These are phyloP conservation scores for Microbotryum scabiosae DNA, from an alignment of 1,284 basidiomycete genomes.

Conservation along the genomic window DNA sequence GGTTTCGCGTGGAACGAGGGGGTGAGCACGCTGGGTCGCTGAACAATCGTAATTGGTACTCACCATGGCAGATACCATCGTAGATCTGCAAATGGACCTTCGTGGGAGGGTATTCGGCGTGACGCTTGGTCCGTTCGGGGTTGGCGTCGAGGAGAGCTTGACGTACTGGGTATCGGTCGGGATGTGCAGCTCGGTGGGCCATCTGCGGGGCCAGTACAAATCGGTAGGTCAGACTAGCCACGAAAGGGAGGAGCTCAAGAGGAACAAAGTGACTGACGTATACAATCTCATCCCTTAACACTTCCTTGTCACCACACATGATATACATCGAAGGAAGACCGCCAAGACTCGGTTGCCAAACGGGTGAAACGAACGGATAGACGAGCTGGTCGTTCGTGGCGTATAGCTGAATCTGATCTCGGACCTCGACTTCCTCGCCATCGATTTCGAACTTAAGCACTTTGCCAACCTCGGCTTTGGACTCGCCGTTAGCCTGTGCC, in stretches of 20 bases:
- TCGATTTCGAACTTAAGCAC: slow-evolving; percentile 27
- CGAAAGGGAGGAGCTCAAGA: background rate
- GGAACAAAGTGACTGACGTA: slow-evolving; percentile 51
- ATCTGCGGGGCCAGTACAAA: slow-evolving; percentile 44
- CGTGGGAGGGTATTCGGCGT: slow-evolving; percentile 52
- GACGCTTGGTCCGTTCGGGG: slow-evolving; percentile 30
- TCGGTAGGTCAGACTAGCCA: slow-evolving; percentile 13
- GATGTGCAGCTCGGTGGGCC: slow-evolving; percentile 85
- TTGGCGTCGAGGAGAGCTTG: slow-evolving; percentile 28
- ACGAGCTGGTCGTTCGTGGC: slow-evolving; percentile 63
- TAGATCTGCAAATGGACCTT: slow-evolving; percentile 74
- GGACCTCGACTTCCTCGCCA: slow-evolving; percentile 29
- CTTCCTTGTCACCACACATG: slow-evolving; percentile 82
- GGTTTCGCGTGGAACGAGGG: too few relatives aligned
- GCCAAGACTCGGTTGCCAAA: slow-evolving; percentile 65
- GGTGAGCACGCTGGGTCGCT: too few relatives aligned
- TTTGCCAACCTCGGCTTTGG: slow-evolving; percentile 16
- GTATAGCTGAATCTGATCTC: slow-evolving; percentile 74
- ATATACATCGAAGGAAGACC: slow-evolving; percentile 81
- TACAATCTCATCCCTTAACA: slow-evolving; percentile 83
- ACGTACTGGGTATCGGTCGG: slow-evolving; percentile 58
- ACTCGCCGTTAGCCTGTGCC: slow-evolving; percentile 1
- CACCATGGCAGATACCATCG: slow-evolving; percentile 45
- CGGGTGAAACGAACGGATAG: slow-evolving; percentile 77
- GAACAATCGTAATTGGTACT: too few relatives aligned